Base-by-base conservation (phyloP, 2,329 filamentous ascomycete species). In the Huntiella decipiens region DNA sequence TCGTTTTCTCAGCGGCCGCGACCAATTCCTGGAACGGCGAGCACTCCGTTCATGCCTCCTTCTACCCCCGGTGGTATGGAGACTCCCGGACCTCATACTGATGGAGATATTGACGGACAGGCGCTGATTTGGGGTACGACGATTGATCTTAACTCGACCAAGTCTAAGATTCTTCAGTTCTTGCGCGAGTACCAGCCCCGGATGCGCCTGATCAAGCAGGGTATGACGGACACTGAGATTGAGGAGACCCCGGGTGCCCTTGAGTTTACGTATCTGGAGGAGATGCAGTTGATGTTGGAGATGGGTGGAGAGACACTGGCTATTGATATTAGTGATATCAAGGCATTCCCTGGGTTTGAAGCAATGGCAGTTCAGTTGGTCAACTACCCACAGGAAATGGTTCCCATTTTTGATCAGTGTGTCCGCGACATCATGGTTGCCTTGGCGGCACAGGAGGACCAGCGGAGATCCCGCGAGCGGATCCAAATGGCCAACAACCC, bases 331-430 rank as follows among this genome's bases (percentile, higher is more conserved):
- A 77, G 76, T 47, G 92, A 98, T 55, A 68, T 98, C 50, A 93
- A 92, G 59, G 73, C 87, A 10, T 98, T 95, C 58, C 91, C 92
- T 3, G 78, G 85, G 1, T 96, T 91, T 0, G 70, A 80, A 54
- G 96, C 96, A 64, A 68, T 98, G 47, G 96, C 86, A 83, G 83
- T 96, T 59, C 92, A 98, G 61, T 68, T 92, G 48, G 84, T 93
- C 59, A 79, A 82, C 11, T 98, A 95, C 57, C 91, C 91, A 0
- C 86, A 91, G 57, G 91, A 98, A 69, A 87, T 98, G 45, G 82
- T 98, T 38, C 87, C 88, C 2, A 71, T 96, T 40, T 94, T 98
- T 81, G 92, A 98, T 70, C 84, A 93, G 60, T 78, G 79, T 4
- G 75, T 95, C 43, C 92, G 94, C 58, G 88, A 98, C 62, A 70